Conservation (phyloP, 2,329 filamentous ascomycete genomes). For the Tolypocladium album region DNA sequence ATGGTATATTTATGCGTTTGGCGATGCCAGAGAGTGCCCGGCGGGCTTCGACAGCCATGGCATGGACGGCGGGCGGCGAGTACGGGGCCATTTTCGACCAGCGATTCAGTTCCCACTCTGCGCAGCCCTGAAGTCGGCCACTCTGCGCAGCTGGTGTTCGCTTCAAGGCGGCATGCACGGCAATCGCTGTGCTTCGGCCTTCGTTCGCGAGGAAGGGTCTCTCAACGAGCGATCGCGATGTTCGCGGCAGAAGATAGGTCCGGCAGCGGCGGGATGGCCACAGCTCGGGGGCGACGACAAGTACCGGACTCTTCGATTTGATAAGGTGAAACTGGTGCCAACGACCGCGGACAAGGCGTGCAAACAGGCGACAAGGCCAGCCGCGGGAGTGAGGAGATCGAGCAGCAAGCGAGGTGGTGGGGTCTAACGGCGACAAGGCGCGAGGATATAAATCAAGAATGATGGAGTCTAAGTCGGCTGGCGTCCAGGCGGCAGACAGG, state of each 20-base stretch:
- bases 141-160: slow-evolving; percentile 11
- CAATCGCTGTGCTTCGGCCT: background rate
- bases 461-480: slow-evolving; percentile 10
- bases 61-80: slow-evolving; percentile 18
- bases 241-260: background rate
- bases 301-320: background rate
- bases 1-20: slow-evolving; percentile 49
- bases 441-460: slow-evolving; percentile 6
- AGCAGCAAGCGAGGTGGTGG: background rate
- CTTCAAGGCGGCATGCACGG: slow-evolving; percentile 15
- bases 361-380: background rate
- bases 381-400: background rate
- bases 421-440: background rate
- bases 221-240: background rate
- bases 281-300: background rate
- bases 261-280: background rate
- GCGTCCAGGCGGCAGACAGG: slow-evolving; percentile 5
- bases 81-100: slow-evolving; percentile 29
- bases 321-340: background rate
- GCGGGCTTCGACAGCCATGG: slow-evolving; percentile 21
- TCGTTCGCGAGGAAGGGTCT: background rate
- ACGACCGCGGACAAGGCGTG: background rate
- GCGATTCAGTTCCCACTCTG: background rate
- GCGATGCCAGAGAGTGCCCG: slow-evolving; percentile 26
- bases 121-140: slow-evolving; percentile 7